Evolutionary conservation across 1,139 yeast genomes (phyloP), one percentile per base, ranked within the genome.

Genomic region (Lodderomyces pseudojiufengensis): DNA sequence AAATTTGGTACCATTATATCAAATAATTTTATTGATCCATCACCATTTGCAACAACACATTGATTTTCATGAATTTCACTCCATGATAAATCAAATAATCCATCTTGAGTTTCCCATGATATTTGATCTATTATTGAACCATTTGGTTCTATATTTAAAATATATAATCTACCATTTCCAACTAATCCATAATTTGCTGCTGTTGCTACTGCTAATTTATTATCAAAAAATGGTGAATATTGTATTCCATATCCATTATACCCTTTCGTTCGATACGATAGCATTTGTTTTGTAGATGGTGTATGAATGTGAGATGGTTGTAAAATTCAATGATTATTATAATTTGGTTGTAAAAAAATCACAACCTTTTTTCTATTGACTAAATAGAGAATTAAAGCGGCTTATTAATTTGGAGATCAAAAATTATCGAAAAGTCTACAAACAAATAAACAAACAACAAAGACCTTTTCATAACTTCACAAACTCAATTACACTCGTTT

Each of bases 131-230:
- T 51, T 15, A 86, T 72, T 14, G 54, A 54, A 1, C 97, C 97
- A 42, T 70, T 65, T 8, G 79, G 76, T 33, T 74, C 77, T 36
- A 92, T 83, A 36, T 78, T 78, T 25, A 90, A 63, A 2, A 90
- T 66, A 49, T 68, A 81, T 22, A 92, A 65, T 44, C 86, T 72
- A 3, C 98, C 98, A 56, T 92, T 92, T 3, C 98, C 98, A 3
- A 87, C 96, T 8, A 92, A 67, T 2, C 97, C 97, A 59, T 82
- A 92, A 60, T 92, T 92, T 24, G 97, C 87, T 0, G 96, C 83
- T 0, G 95, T 71, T 1, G 95, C 94, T 24, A 87, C 94, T 0
- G 96, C 97, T 10, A 92, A 56, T 51, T 84, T 84, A 61, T 84
- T 85, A 60, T 92, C 97, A 49, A 77, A 84, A 54, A 80, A 92